Conservation (phyloP, 305 asterid genomes). For the Fraxinus paxiana region DNA sequence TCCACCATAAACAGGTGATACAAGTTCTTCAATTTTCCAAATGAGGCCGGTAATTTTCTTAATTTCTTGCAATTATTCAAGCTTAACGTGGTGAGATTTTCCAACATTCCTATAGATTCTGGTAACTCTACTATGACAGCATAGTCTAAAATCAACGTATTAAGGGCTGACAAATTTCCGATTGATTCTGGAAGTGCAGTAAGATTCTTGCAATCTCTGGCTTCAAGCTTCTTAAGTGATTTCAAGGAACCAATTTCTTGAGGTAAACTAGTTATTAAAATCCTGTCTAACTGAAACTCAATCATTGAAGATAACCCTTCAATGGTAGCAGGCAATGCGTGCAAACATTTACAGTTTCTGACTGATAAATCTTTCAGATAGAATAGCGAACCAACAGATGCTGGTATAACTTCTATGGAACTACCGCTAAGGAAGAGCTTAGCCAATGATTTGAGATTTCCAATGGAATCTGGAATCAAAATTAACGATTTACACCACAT, state of each 20-base stretch:
- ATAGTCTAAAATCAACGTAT: slow-evolving; percentile 21
- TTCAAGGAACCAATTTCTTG: slow-evolving; percentile 25
- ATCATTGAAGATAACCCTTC: slow-evolving; percentile 22
- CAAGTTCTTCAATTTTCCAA: slow-evolving; percentile 32
- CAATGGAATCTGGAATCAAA: slow-evolving; percentile 26
- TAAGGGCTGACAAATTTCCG: slow-evolving; percentile 23
- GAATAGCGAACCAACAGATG: slow-evolving; percentile 27
- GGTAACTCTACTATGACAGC: slow-evolving; percentile 31
- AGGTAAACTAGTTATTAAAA: slow-evolving; percentile 19
- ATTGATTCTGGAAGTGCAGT: slow-evolving; percentile 29
- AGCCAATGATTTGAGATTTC: slow-evolving; percentile 27
- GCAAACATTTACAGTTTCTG: slow-evolving; percentile 22
- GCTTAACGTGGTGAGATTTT: slow-evolving; percentile 19
- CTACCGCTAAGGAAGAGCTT: slow-evolving; percentile 17
- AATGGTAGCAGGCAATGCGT: slow-evolving; percentile 16
- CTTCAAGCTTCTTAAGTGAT: slow-evolving; percentile 30
- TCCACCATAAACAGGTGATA: slow-evolving; percentile 24
- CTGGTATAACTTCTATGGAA: slow-evolving; percentile 23
- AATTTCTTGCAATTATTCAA: slow-evolving; percentile 26
- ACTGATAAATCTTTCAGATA: slow-evolving; percentile 19
- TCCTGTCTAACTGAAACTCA: slow-evolving; percentile 23
- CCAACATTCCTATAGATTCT: slow-evolving; percentile 23
- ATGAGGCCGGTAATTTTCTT: slow-evolving; percentile 17
- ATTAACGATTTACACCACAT: slow-evolving; percentile 24
- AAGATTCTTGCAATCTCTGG: slow-evolving; percentile 18